These are phyloP conservation scores for Clitopilus passeckerianus DNA, from an alignment of 768 basidiomycete species.

Conservation along the genomic window DNA sequence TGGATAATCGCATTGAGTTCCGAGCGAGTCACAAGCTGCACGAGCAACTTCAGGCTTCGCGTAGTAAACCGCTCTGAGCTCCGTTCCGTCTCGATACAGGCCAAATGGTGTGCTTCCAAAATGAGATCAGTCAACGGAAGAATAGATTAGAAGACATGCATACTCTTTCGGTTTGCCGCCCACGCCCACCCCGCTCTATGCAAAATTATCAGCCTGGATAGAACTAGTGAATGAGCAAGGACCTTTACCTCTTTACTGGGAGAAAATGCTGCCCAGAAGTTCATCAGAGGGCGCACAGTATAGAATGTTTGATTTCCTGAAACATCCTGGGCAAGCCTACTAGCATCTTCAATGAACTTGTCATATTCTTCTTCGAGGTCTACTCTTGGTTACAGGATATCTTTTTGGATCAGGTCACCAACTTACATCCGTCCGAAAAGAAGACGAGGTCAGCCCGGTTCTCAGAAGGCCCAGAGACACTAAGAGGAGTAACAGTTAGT, in stretches of 20 bases:
- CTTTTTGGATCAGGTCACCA: not conserved
- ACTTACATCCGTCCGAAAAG: conserved; percentile 75
- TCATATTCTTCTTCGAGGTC: conserved; percentile 51
- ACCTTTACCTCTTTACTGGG: conserved; percentile 62
- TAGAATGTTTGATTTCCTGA: conserved; percentile 73
- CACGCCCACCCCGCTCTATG: conserved; percentile 67
- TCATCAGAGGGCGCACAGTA: conserved; percentile 69
- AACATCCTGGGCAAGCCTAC: conserved; percentile 61
- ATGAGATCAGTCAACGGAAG: not conserved
- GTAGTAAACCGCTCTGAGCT: conserved; percentile 70
- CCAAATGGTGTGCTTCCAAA: conserved; percentile 63
- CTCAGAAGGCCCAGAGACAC: conserved; percentile 52
- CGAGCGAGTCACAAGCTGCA: conserved; percentile 63
- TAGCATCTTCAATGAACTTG: conserved; percentile 65
- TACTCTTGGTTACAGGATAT: conserved; percentile 16
- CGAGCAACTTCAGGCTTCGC: conserved; percentile 60
- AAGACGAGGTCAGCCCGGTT: conserved; percentile 76
- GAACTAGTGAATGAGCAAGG: not conserved
- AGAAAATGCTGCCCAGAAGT: conserved; percentile 78
- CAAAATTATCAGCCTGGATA: not conserved
- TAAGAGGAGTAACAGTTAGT: conserved; percentile 51
- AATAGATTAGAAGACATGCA: conserved; percentile 9
- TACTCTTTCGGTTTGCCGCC: conserved; percentile 69
- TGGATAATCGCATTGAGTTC: conserved; percentile 66
- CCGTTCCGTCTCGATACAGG: conserved; percentile 73